A percentile compares a stretch with the other conserved stretches of the same genome.
phyloP scores from a whole-genome alignment of 192 early-diverging fungal species.

The Spizellomyces punctatus region DNA sequence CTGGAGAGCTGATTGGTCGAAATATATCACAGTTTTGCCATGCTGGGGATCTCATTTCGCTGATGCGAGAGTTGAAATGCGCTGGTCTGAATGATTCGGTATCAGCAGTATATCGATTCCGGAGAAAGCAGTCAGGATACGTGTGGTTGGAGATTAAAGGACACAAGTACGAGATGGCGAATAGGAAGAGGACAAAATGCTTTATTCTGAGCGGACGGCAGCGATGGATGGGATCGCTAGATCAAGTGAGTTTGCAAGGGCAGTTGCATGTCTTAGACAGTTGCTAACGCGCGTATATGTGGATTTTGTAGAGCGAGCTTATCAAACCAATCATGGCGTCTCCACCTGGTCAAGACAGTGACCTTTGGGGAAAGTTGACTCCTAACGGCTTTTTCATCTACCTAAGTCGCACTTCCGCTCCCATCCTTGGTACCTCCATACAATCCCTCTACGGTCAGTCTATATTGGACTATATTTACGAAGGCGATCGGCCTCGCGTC shows the following conservation, averaged over 20 bases:
- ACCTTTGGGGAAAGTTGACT: constrained; percentile 64
- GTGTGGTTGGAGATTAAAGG: constrained; percentile 62
- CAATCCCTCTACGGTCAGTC: constrained; percentile 17
- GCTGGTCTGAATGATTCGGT: constrained; percentile 47
- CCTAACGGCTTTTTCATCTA: constrained; percentile 61
- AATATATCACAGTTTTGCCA: constrained; percentile 52
- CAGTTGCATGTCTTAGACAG: constrained; percentile 18
- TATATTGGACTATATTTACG: constrained; percentile 31
- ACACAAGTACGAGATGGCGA: constrained; percentile 54
- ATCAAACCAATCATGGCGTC: too few relatives aligned
- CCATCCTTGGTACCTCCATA: constrained; percentile 27
- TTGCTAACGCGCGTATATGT: not conserved
- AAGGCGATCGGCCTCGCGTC: constrained; percentile 20
- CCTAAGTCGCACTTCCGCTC: constrained; percentile 13
- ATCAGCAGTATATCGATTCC: constrained; percentile 63
- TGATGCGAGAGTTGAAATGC: constrained; percentile 66
- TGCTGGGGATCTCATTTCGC: constrained; percentile 63
- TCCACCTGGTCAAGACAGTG: not conserved
- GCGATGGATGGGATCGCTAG: constrained; percentile 8
- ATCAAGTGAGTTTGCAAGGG: constrained; percentile 41
- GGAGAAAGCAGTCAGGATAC: constrained; percentile 45
- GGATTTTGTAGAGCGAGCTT: too few relatives aligned
- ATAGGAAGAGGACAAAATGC: constrained; percentile 57
- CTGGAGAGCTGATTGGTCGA: constrained; percentile 56
- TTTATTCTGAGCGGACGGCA: constrained; percentile 51